Evolutionary conservation across 1,139 yeast genomes (phyloP).

Genomic region (Yamadazyma siamensis): DNA sequence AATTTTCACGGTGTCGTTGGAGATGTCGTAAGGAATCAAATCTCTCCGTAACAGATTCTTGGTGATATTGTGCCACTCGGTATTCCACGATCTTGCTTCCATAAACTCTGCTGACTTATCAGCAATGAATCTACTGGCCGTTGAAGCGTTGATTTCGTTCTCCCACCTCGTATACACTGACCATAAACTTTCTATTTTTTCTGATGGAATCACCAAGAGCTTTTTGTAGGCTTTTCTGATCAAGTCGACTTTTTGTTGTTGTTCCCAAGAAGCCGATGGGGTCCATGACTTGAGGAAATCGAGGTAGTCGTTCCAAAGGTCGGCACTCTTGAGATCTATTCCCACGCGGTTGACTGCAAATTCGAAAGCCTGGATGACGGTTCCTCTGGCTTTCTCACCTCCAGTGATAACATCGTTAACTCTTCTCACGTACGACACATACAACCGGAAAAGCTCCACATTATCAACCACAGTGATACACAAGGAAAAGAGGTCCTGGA

Average conservation of each 20-base stretch:
- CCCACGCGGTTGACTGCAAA: conserved; percentile 79
- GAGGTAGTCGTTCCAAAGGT: conserved; percentile 79
- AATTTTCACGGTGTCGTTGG: conserved; percentile 19
- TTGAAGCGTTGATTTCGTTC: conserved; percentile 65
- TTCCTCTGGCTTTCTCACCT: conserved; percentile 77
- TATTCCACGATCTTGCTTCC: conserved; percentile 79
- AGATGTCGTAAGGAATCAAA: conserved; percentile 28
- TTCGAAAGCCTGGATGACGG: conserved; percentile 79
- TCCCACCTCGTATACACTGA: conserved; percentile 80
- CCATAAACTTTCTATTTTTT: conserved; percentile 78
- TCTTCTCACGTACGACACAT: conserved; percentile 75
- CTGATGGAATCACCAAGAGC: conserved; percentile 69
- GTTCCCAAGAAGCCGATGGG: conserved; percentile 81
- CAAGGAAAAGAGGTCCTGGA: conserved; percentile 60
- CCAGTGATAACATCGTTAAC: conserved; percentile 79
- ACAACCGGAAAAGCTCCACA: conserved; percentile 68
- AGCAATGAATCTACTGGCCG: conserved; percentile 82
- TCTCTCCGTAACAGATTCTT: conserved; percentile 38
- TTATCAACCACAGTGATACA: conserved; percentile 59
- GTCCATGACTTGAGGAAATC: conserved; percentile 79
- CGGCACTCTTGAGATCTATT: conserved; percentile 67
- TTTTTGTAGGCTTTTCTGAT: conserved; percentile 72
- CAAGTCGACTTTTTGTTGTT: conserved; percentile 76
- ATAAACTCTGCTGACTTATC: conserved; percentile 85
- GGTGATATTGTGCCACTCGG: conserved; percentile 63